Conservation (phyloP, 805 yeast species). For the Wickerhamomyces silvicola region DNA sequence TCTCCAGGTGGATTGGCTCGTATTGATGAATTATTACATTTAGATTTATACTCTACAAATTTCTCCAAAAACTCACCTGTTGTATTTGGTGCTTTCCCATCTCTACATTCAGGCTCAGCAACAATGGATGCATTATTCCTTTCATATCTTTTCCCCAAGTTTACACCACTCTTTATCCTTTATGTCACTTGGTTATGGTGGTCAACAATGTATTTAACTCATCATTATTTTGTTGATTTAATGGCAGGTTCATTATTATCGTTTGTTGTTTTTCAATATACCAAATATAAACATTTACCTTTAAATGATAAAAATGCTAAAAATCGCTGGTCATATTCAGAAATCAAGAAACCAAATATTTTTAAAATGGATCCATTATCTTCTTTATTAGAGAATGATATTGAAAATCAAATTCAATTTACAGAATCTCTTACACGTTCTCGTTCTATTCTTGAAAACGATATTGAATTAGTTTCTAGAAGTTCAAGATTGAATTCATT, state of each 20-base stretch:
- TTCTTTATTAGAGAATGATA: slow-evolving; percentile 19
- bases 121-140: slow-evolving; percentile 89
- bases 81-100: slow-evolving; percentile 86
- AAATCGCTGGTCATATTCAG: slow-evolving; percentile 65
- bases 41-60: slow-evolving; percentile 76
- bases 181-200: slow-evolving; percentile 97
- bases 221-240: slow-evolving; percentile 90
- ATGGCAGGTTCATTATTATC: slow-evolving; percentile 92
- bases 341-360: slow-evolving; percentile 29
- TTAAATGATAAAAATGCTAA: slow-evolving; percentile 41
- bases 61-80: slow-evolving; percentile 80
- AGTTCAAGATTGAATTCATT: too few relatives aligned
- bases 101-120: slow-evolving; percentile 91
- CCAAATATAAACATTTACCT: slow-evolving; percentile 67
- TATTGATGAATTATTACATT: slow-evolving; percentile 71
- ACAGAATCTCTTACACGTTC: slow-evolving; percentile 13
- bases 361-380: slow-evolving; percentile 29
- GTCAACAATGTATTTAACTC: slow-evolving; percentile 96
- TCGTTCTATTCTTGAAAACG: slow-evolving; percentile 10
- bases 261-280: slow-evolving; percentile 58
- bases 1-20: slow-evolving; percentile 94
- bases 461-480: slow-evolving; percentile 19
- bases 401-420: slow-evolving; percentile 21
- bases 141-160: slow-evolving; percentile 72
- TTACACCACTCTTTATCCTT: slow-evolving; percentile 55